Base-by-base conservation (phyloP, 2,329 filamentous ascomycete genomes). In the Alternaria burnsii region DNA sequence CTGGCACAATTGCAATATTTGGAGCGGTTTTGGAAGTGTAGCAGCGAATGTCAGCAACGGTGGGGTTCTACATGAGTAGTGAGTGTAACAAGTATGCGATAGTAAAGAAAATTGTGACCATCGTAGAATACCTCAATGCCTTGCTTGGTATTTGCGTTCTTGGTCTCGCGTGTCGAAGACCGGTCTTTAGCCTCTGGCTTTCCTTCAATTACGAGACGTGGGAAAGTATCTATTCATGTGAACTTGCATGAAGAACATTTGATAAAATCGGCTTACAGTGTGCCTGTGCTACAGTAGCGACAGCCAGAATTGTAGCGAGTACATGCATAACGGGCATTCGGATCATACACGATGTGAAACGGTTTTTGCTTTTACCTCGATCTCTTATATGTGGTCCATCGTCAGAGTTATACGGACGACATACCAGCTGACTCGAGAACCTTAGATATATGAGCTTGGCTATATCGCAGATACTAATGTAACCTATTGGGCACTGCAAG, bases 101-200 rank as follows among this genome's bases (percentile, higher is more conserved):
- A 26, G 24, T 26, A 26, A 26, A 26, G 24, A 26, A 26, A 26
- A 6, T 26, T 8, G 24, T 26, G 24, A 26, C 7, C 55, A 69
- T 70, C 16, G 1, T 18, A 42, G 8, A 24, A 16, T 28, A 34
- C 51, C n/a, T 56, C 72, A 50, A 75, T 68, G 43, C 72, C 72
- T 59, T 71, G 67, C 55, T 75, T 75, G n/a, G 59, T 62, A 36
- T 75, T 63, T 9, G 57, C 70, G 44, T 75, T 75, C 46, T 75
- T 75, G 24, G 24, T 26, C 24, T 26, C 24, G 24, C 24, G 34
- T 0, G 71, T 75, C 16, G 62, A 68, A 24, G 63, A 59, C 71
- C 72, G 73, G 48, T 75, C 72, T 52, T 71, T 71, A 5, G 66
- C 61, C 62, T 26, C 24, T 26, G 24, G 24, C 24, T 26, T 26